Evolutionary conservation across 352 stramenopile species (phyloP).

Genomic region (Aphanomyces cochlioides): DNA sequence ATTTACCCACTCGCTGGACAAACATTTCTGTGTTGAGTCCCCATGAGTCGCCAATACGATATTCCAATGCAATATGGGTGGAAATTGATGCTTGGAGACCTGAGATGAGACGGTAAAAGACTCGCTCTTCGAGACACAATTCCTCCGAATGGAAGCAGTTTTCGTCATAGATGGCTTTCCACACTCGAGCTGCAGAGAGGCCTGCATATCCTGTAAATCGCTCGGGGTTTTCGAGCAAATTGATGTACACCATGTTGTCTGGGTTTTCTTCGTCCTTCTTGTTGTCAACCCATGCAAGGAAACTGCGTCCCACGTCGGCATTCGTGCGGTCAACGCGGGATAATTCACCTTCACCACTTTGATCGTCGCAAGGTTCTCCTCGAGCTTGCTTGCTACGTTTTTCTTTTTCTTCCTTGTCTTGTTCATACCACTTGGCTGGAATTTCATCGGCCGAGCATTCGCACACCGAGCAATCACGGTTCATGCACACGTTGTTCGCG

Average conservation of each 20-base stretch:
- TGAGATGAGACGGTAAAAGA: conserved; percentile 95
- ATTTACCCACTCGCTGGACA: conserved; percentile 85
- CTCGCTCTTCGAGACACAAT: conserved; percentile 91
- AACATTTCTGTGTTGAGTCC: conserved; percentile 73
- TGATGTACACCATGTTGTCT: conserved; percentile 88
- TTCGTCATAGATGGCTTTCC: conserved; percentile 97
- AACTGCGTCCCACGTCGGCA: conserved; percentile 55
- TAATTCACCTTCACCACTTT: conserved; percentile 65
- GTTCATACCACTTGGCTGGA: conserved; percentile 66
- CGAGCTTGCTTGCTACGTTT: conserved; percentile 24
- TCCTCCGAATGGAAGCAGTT: conserved; percentile 92
- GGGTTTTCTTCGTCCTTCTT: conserved; percentile 51
- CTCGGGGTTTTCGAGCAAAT: conserved; percentile 96
- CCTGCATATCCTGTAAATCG: conserved; percentile 98
- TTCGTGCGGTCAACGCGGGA: conserved; percentile 75
- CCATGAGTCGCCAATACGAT: conserved; percentile 70
- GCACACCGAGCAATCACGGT: conserved; percentile 85
- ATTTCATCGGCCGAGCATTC: conserved; percentile 87
- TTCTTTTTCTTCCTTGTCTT: conserved; percentile 47
- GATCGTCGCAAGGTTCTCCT: conserved; percentile 54
- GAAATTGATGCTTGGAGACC: conserved; percentile 96
- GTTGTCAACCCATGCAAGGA: conserved; percentile 66
- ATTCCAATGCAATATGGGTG: conserved; percentile 88
- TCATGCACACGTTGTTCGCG: conserved; percentile 88
- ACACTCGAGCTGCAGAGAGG: conserved; percentile 88